Evolutionary conservation across 2,329 filamentous ascomycete species (phyloP), one percentile per base, ranked within the genome.

Genomic region (Colletotrichum scovillei): DNA sequence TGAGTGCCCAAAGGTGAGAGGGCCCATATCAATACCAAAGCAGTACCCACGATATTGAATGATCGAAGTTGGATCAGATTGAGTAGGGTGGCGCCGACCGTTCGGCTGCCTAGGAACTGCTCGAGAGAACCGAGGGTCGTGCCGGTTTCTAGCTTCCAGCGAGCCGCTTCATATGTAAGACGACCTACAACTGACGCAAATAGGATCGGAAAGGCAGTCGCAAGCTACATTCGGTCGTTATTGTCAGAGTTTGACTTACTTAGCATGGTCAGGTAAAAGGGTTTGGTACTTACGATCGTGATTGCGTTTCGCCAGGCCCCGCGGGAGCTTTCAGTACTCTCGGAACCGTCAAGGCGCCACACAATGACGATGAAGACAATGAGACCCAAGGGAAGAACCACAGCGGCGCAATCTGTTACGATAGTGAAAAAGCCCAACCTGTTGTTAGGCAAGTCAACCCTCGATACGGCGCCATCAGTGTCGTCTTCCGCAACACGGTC

Each of bases 1-100:
- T 81, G 80, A 19, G 76, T 74, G 5, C 79, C 80, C 4, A 42
- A 81, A 63, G 80, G 79, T 4, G 80, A 81, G 9, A 80, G 74
- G 9, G 75, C 72, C 80, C 80, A 81, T 16, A 79, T 46, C 1
- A 79, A 5, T 16, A 80, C 53, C 9, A 81, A 60, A 0, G 57
- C 67, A 2, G 79, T 5, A 3, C 75, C 77, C 19, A 81, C 74
- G 2, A 77, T 22, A 65, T 80, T 80, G 58, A 79, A 74, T 5
- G 76, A 75, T 28, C 76, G 71, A 14, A 81, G 75, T 49, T 76
- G 72, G 14, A 79, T 55, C 56, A 79, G 76, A 7, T 80, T 80
- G 1, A 71, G 62, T 14, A 81, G 49, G 9, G 79, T 75, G 32
- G 77, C 76, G 8, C 75, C 76, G 8, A 81, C 76, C 1, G 80